Base-by-base conservation (phyloP, 805 yeast species). In the Blastobotrys peoriensis region DNA sequence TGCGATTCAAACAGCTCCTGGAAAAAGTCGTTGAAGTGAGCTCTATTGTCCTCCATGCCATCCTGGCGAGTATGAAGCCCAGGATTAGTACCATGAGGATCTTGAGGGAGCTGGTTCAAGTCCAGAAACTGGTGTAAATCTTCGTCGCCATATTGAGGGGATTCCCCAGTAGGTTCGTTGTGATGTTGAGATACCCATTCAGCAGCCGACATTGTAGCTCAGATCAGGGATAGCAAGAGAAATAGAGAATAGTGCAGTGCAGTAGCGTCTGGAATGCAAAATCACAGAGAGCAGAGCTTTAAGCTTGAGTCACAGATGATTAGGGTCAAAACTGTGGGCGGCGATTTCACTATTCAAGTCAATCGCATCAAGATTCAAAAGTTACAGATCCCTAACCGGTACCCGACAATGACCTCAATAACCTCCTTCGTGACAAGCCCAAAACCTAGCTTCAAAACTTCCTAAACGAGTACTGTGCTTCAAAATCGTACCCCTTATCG, bases 131-230 rank as follows among this genome's bases (percentile, higher is more conserved):
- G 30, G 13, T 25, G 30, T 25, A 25, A 13, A 13, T 25, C 30
- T 25, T 25, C 30, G 13, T 25, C 30, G 8, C 30, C 30, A 13
- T 25, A 25, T 8, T 25, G 30, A 25, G 30, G 13, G 13, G 37
- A 34, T n/a, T 34, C 37, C 8, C 20, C 37, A n/a, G n/a, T n/a
- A 16, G 17, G 37, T 34, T 16, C 37, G 15, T 8, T 34, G 15
- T 34, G 37, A 34, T 34, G 37, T 34, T 25, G 30, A 25, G 30
- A 25, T 13, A 25, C 30, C 30, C 30, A 25, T 13, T 25, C 41
- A 23, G 41, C 19, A 38, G 16, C 41, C 33, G 19, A n/a, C 18
- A 10, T 16, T 22, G 6, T 23, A 33, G n/a, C 35, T 21, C n/a
- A n/a, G n/a, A n/a, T 19, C n/a, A 5, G 18, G 25, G 39, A 15